Conservation (phyloP, 352 stramenopile genomes). For the Phytophthora melonis region DNA sequence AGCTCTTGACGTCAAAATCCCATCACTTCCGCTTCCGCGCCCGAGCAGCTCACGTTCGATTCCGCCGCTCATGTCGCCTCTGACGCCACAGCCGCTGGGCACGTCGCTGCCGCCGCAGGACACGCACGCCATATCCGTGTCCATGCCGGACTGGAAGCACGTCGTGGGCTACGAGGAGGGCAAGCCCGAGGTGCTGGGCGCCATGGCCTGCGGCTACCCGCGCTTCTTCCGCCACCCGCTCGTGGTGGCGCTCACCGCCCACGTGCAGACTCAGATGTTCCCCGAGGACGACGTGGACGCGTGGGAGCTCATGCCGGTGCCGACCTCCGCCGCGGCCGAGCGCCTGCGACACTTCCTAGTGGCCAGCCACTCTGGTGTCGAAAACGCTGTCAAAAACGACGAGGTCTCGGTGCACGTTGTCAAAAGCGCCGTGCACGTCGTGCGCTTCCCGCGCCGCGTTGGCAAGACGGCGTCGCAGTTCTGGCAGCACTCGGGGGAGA, state of each 20-base stretch:
- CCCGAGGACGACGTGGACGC: conserved; percentile 10
- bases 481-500: conserved; percentile 95
- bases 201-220: conserved; percentile 91
- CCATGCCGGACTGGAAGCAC: conserved; percentile 82
- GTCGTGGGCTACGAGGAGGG: conserved; percentile 94
- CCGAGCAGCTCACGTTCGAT: background rate
- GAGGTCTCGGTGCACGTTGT: conserved; percentile 50
- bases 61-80: background rate
- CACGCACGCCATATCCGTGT: conserved; percentile 83
- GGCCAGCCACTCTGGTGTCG: conserved; percentile 18
- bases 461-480: conserved; percentile 78
- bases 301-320: conserved; percentile 59
- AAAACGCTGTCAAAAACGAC: conserved; percentile 31
- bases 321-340: conserved; percentile 62
- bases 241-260: conserved; percentile 71
- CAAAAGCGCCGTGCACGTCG: conserved; percentile 64
- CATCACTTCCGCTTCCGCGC: conserved; percentile 4
- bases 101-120: conserved; percentile 76
- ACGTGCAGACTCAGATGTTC: conserved; percentile 40
- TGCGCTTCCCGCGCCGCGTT: conserved; percentile 77
- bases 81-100: conserved; percentile 64
- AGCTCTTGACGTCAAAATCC: too few relatives aligned
- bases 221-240: conserved; percentile 93
- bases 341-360: conserved; percentile 80
- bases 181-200: conserved; percentile 62